phyloP scores from a whole-genome alignment of 129 eudicot genomes.

The Erigeron canadensis region DNA sequence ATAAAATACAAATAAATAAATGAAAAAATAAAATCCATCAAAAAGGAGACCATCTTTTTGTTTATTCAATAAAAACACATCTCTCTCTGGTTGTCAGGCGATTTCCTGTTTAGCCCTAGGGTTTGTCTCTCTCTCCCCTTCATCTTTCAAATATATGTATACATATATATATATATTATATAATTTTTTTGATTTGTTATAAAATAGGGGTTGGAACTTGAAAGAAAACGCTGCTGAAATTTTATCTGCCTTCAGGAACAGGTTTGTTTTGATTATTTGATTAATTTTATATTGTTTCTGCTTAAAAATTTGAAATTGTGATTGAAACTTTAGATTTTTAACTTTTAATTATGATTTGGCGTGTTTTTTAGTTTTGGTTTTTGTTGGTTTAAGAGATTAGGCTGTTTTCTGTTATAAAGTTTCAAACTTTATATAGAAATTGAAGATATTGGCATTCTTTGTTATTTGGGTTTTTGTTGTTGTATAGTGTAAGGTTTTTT shows the following conservation, averaged over 20 bases:
- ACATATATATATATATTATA: neutral
- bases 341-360: neutral
- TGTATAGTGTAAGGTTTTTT: too few species aligned
- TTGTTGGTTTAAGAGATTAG: neutral
- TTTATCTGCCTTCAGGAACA: slow-evolving; percentile 15
- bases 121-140: slow-evolving; percentile 7
- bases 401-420: neutral
- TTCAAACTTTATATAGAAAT: neutral
- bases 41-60: slow-evolving; percentile 17
- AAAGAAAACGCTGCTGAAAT: slow-evolving; percentile 15
- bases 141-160: neutral
- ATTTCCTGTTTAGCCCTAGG: slow-evolving; percentile 29
- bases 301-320: neutral
- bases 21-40: neutral
- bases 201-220: slow-evolving; percentile 23
- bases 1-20: neutral
- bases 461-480: too few species aligned
- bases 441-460: neutral
- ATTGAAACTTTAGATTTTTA: neutral
- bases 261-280: slow-evolving; percentile 8
- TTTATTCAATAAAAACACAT: neutral
- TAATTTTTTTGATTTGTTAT: slow-evolving; percentile 5
- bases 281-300: neutral
- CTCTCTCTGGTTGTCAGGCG: slow-evolving; percentile 30
- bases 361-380: too few species aligned